Evolutionary conservation across 1,284 basidiomycete species (phyloP).

Genomic region (Hemileia vastatrix): DNA sequence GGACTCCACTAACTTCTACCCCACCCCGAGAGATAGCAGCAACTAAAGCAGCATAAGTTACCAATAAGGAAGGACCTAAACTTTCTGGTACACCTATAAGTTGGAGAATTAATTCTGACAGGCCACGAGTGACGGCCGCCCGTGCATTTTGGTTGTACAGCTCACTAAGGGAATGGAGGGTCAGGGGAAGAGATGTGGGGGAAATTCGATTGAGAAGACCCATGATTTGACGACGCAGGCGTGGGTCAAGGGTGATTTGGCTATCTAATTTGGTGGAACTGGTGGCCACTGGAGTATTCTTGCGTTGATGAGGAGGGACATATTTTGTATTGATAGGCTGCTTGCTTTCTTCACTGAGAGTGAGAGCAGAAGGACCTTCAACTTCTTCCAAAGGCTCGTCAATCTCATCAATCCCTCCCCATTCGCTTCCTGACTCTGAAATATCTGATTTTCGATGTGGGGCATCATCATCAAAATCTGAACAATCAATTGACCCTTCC

Average conservation of each 20-base stretch:
- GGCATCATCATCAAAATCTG: too few relatives aligned
- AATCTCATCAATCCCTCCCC: too few relatives aligned
- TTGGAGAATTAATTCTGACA: constrained; percentile 12
- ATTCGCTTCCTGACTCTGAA: too few relatives aligned
- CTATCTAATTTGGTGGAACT: not conserved
- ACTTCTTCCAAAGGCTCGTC: too few relatives aligned
- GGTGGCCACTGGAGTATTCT: constrained; percentile 3
- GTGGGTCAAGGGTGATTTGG: constrained; percentile 7
- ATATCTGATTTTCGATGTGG: too few relatives aligned
- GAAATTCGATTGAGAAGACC: constrained; percentile 21
- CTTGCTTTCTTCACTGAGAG: too few relatives aligned
- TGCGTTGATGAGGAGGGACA: constrained; percentile 16
- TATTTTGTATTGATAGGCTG: too few relatives aligned
- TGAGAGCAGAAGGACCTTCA: not conserved
- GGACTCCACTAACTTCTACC: constrained; percentile 18
- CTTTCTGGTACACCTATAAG: constrained; percentile 10
- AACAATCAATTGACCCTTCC: too few relatives aligned
- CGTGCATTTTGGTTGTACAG: constrained; percentile 17
- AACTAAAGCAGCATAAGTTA: constrained; percentile 15
- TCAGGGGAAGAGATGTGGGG: constrained; percentile 14
- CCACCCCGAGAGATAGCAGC: constrained; percentile 19
- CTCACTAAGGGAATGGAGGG: constrained; percentile 10
- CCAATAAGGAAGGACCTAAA: constrained; percentile 9
- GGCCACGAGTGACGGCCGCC: constrained; percentile 12
- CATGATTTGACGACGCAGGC: constrained; percentile 20